phyloP scores from a whole-genome alignment of 1,284 basidiomycete genomes.

The Leccinum pachyderme region DNA sequence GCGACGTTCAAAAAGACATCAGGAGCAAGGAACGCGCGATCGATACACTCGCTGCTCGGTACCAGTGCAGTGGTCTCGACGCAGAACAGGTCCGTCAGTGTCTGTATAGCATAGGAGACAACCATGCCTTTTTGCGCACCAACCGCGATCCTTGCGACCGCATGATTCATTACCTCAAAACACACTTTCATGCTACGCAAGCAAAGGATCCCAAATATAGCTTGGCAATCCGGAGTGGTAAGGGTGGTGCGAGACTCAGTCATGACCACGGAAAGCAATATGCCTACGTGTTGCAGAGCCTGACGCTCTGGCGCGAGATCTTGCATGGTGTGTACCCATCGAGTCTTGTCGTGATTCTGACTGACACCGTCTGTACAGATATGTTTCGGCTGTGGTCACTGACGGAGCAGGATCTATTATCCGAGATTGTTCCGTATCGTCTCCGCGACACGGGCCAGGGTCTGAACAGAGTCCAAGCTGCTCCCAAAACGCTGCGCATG shows the following conservation, averaged over 20 bases:
- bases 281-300: constrained; percentile 76
- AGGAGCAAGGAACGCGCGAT: constrained; percentile 79
- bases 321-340: constrained; percentile 61
- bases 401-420: constrained; percentile 74
- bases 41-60: constrained; percentile 63
- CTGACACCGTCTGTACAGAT: constrained; percentile 42
- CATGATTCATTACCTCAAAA: constrained; percentile 72
- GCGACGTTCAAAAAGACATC: constrained; percentile 77
- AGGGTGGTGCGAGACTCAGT: constrained; percentile 70
- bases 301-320: constrained; percentile 81
- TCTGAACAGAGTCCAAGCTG: constrained; percentile 76
- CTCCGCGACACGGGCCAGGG: constrained; percentile 82
- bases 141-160: constrained; percentile 82
- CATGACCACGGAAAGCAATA: constrained; percentile 83
- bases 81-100: constrained; percentile 71
- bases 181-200: constrained; percentile 71
- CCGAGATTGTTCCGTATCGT: constrained; percentile 68
- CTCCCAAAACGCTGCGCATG: constrained; percentile 80
- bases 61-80: constrained; percentile 52
- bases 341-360: background rate
- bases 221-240: constrained; percentile 75
- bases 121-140: constrained; percentile 76
- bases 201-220: constrained; percentile 59
- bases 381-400: constrained; percentile 84
- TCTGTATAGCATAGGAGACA: constrained; percentile 81